Percentiles rank a stretch among this genome's conserved stretches.
These are phyloP conservation scores for Annona cherimola DNA, from an alignment of 164 flowering plant species.

Conservation along the genomic window DNA sequence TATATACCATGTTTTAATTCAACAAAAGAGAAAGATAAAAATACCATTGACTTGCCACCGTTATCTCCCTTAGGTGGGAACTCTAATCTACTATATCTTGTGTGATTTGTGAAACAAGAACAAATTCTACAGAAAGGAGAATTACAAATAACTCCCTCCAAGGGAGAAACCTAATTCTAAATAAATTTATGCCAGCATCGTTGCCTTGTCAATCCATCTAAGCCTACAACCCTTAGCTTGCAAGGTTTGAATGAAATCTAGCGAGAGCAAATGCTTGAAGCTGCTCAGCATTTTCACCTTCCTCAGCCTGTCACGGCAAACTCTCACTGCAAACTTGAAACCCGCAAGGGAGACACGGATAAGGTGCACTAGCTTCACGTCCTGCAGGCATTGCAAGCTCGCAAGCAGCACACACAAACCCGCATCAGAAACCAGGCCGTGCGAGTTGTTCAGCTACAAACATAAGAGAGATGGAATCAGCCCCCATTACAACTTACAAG, in stretches of 20 bases:
- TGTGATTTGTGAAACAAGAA: no score
- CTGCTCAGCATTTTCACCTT: conserved; percentile 53
- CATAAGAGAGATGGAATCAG: no score
- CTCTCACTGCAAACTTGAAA: conserved; percentile 56
- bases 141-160: no score
- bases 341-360: conserved; percentile 42
- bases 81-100: no score
- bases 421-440: conserved; percentile 46
- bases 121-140: no score
- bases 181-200: conserved; percentile 1
- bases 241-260: conserved; percentile 37
- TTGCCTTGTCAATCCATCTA: conserved; percentile 42
- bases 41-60: no score
- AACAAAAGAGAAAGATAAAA: no score
- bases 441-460: conserved; percentile 62
- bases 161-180: no score
- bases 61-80: no score
- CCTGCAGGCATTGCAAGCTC: conserved; percentile 57
- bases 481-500: no score
- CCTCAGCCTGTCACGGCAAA: conserved; percentile 42
- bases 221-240: conserved; percentile 50
- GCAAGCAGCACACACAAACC: conserved; percentile 49
- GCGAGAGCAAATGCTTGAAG: conserved; percentile 41
- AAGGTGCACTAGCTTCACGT: conserved; percentile 55
- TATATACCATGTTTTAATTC: no score